These are phyloP conservation scores for Pseudocercospora pini-densiflorae DNA, from an alignment of 2,329 filamentous ascomycete species.

Conservation along the genomic window DNA sequence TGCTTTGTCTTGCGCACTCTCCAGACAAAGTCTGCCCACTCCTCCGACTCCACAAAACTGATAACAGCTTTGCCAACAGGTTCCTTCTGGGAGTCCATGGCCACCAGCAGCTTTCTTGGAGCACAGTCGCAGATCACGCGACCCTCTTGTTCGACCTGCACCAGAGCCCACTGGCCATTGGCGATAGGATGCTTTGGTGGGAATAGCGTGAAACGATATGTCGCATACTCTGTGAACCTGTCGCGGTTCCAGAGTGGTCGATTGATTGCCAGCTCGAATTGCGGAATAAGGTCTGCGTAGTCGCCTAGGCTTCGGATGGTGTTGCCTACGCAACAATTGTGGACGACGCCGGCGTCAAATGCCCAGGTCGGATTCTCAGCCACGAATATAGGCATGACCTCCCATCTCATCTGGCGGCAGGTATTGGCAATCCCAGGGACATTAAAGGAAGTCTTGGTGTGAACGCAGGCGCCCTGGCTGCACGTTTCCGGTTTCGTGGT, in stretches of 20 bases:
- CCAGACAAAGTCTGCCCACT: slow-evolving; percentile 24
- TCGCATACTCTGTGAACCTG: slow-evolving; percentile 17
- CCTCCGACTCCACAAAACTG: slow-evolving; percentile 14
- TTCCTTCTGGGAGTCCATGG: slow-evolving; percentile 3
- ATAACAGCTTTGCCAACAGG: slow-evolving; percentile 12
- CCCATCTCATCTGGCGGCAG: slow-evolving; percentile 32
- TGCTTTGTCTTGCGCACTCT: slow-evolving; percentile 24
- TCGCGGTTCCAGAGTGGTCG: slow-evolving; percentile 21
- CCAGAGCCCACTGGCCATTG: neutral
- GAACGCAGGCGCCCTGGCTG: slow-evolving; percentile 26
- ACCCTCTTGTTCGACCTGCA: slow-evolving; percentile 2
- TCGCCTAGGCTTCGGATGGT: slow-evolving; percentile 25
- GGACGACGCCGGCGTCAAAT: slow-evolving; percentile 32
- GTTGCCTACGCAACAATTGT: slow-evolving; percentile 29
- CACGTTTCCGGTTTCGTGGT: slow-evolving; percentile 24
- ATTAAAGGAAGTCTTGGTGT: slow-evolving; percentile 22
- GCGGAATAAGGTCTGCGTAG: slow-evolving; percentile 24
- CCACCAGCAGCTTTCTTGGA: slow-evolving; percentile 7
- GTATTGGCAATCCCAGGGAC: slow-evolving; percentile 32
- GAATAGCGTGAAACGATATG: slow-evolving; percentile 26
- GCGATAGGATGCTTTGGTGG: slow-evolving; percentile 1
- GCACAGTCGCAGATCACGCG: slow-evolving; percentile 20
- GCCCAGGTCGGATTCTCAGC: slow-evolving; percentile 29
- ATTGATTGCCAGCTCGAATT: slow-evolving; percentile 25
- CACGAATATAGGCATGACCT: slow-evolving; percentile 32